Conservation (phyloP, 2,329 filamentous ascomycete genomes). For the Sporothrix sp. region DNA sequence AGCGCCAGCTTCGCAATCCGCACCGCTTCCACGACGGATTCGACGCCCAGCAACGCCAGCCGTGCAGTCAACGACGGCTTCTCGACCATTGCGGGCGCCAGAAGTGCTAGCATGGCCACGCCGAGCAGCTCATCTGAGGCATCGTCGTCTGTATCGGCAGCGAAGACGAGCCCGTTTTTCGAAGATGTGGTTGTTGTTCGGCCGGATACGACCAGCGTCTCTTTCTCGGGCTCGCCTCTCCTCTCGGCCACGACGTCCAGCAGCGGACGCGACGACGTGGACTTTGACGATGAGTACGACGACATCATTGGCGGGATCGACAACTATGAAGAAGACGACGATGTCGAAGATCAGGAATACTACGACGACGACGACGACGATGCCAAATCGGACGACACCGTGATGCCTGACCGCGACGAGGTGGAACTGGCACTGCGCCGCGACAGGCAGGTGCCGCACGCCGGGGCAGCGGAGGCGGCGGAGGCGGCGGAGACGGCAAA, state of each 20-base stretch:
- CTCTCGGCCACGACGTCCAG: background rate
- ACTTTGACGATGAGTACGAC: slow-evolving; percentile 1
- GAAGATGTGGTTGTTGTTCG: slow-evolving; percentile 1
- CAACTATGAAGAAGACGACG: background rate
- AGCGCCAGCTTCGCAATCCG: background rate
- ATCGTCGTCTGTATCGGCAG: background rate
- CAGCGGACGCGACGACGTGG: background rate
- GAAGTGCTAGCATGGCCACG: background rate
- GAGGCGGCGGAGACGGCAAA: no score
- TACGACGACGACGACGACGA: slow-evolving; percentile 17
- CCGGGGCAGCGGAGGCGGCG: no score
- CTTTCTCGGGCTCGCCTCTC: background rate
- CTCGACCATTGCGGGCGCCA: background rate
- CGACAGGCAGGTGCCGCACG: background rate
- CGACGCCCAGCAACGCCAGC: slow-evolving; percentile 3
- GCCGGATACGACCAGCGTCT: background rate
- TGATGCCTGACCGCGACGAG: slow-evolving; percentile 19
- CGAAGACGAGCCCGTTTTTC: background rate
- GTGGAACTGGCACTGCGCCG: slow-evolving; percentile 6
- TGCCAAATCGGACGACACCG: slow-evolving; percentile 12
- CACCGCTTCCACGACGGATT: background rate
- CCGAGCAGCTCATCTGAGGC: background rate
- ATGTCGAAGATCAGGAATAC: slow-evolving; percentile 14
- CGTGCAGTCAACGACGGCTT: slow-evolving; percentile 4
- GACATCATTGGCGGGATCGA: slow-evolving; percentile 1